phyloP scores from a whole-genome alignment of 2,329 filamentous ascomycete genomes.

The Samsoniella hepiali region DNA sequence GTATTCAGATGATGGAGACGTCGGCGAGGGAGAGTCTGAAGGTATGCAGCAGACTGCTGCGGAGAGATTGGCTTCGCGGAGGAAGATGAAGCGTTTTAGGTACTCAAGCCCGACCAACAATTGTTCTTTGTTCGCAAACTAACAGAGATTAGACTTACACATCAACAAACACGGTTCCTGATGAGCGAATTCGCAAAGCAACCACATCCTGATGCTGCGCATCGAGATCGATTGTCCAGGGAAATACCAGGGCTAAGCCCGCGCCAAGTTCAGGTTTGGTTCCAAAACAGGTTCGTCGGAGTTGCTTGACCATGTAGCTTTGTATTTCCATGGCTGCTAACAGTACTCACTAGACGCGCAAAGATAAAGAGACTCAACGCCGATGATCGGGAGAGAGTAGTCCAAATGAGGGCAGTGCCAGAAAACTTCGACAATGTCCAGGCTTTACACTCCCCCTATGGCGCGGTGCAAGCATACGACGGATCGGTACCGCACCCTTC shows the following conservation, averaged over 20 bases:
- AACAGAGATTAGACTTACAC: conserved; percentile 65
- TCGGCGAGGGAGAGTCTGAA: conserved; percentile 13
- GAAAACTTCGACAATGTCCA: conserved; percentile 70
- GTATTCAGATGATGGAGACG: conserved; percentile 17
- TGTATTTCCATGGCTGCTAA: conserved; percentile 19
- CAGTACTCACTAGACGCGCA: conserved; percentile 48
- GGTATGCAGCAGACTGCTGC: conserved; percentile 45
- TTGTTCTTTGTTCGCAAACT: not conserved
- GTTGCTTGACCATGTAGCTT: not conserved
- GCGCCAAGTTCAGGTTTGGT: conserved; percentile 96
- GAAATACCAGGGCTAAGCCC: conserved; percentile 91
- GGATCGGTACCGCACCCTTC: conserved; percentile 43
- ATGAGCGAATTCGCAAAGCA: conserved; percentile 98
- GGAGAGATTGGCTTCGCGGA: conserved; percentile 54
- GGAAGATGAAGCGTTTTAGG: conserved; percentile 79
- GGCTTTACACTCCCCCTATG: conserved; percentile 65
- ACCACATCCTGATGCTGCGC: conserved; percentile 87
- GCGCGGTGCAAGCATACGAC: conserved; percentile 54
- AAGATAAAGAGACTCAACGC: conserved; percentile 69
- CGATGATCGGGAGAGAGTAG: conserved; percentile 68
- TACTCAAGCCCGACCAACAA: conserved; percentile 33
- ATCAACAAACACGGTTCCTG: conserved; percentile 94
- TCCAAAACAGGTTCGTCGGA: conserved; percentile 80
- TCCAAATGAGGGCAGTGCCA: conserved; percentile 68
- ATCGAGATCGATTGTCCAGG: conserved; percentile 79